Percentiles rank a stretch among this genome's conserved stretches.
These are phyloP conservation scores for Nakazawaea ernobii DNA, from an alignment of 805 yeast genomes.

Conservation along the genomic window DNA sequence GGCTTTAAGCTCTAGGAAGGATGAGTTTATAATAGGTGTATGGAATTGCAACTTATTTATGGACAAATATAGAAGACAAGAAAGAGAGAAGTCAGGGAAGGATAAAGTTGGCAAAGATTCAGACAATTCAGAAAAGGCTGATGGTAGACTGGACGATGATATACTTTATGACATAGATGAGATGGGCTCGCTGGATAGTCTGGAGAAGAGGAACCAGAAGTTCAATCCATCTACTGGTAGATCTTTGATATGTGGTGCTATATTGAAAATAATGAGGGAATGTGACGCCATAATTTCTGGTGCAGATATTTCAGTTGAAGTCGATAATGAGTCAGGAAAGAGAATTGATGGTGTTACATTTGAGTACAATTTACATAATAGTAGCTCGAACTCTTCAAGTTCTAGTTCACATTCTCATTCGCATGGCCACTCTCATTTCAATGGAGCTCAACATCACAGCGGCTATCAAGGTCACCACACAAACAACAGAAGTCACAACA, in stretches of 20 bases:
- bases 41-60: constrained; percentile 53
- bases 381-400: constrained; percentile 12
- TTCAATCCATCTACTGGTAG: constrained; percentile 39
- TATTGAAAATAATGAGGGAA: constrained; percentile 40
- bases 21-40: constrained; percentile 52
- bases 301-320: constrained; percentile 25
- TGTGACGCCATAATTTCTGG: constrained; percentile 38
- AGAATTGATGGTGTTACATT: constrained; percentile 39
- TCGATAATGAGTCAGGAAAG: constrained; percentile 31
- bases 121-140: constrained; percentile 20
- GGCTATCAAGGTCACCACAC: constrained; percentile 3
- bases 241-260: constrained; percentile 40
- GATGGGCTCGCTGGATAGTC: constrained; percentile 4
- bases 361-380: constrained; percentile 43
- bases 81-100: constrained; percentile 6
- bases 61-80: constrained; percentile 15
- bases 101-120: constrained; percentile 7
- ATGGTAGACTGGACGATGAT: constrained; percentile 14
- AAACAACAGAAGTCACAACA: constrained; percentile 1
- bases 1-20: constrained; percentile 52
- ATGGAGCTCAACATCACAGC: constrained; percentile 1
- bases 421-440: constrained; percentile 6
- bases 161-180: constrained; percentile 14
- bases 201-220: constrained; percentile 18
- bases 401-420: constrained; percentile 1